These are phyloP conservation scores for Russula vinacea DNA, from an alignment of 768 basidiomycete species.

Conservation along the genomic window DNA sequence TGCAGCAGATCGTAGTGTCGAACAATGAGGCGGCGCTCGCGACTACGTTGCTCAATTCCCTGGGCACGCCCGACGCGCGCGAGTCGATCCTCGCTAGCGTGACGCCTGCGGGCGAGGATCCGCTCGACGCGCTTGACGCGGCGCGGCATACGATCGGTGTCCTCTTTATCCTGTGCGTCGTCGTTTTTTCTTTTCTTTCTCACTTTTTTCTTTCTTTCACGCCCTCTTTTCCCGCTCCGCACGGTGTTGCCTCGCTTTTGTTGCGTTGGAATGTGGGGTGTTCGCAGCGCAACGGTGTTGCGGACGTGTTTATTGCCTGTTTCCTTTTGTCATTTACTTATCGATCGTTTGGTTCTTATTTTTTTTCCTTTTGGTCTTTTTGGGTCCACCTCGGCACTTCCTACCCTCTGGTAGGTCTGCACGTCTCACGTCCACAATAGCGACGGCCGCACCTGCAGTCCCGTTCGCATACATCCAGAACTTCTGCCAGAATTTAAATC, in stretches of 20 bases:
- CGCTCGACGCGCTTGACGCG: conserved; percentile 22
- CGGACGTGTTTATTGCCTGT: neutral
- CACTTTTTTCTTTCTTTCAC: no score
- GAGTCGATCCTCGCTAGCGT: conserved; percentile 9
- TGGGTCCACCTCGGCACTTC: neutral
- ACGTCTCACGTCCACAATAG: conserved; percentile 12
- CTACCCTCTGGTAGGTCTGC: conserved; percentile 7
- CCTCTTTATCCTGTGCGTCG: conserved; percentile 23
- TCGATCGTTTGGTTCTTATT: neutral
- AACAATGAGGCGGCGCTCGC: conserved; percentile 10
- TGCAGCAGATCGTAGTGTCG: conserved; percentile 19
- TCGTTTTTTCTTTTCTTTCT: no score
- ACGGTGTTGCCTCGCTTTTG: neutral
- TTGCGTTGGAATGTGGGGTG: neutral
- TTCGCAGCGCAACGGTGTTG: no score
- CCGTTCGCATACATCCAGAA: conserved; percentile 37
- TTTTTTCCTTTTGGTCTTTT: neutral
- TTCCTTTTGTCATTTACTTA: neutral
- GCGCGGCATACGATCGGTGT: conserved; percentile 19
- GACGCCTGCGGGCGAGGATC: conserved; percentile 18
- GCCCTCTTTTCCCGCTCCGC: neutral
- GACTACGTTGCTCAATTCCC: conserved; percentile 4
- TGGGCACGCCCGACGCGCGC: conserved; percentile 9
- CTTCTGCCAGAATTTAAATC: conserved; percentile 63
- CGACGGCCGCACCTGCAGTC: conserved; percentile 4